Percentiles rank a stretch among this genome's conserved stretches.
phyloP scores from a whole-genome alignment of 2,329 filamentous ascomycete species.

The Dryadomyces sulphureus region DNA sequence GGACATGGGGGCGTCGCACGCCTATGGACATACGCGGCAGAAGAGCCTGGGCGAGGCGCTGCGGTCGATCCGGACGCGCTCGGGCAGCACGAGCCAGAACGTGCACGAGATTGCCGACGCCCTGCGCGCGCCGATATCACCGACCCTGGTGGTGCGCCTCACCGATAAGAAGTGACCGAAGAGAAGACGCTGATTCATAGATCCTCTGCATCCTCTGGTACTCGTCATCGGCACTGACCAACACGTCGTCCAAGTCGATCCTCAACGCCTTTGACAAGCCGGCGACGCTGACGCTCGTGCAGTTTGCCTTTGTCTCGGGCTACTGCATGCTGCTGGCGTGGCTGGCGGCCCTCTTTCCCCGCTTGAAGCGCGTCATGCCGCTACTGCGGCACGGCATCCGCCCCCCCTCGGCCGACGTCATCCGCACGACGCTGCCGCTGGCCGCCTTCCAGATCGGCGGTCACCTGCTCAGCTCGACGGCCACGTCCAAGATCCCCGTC shows the following conservation, averaged over 20 bases:
- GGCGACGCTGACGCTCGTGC: constrained; percentile 78
- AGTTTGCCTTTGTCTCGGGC: constrained; percentile 83
- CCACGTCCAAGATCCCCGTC: constrained; percentile 87
- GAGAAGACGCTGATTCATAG: no score
- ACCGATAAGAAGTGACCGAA: no score
- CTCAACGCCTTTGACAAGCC: constrained; percentile 82
- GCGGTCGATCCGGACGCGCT: constrained; percentile 63
- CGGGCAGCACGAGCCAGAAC: constrained; percentile 79
- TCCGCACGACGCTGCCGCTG: constrained; percentile 77
- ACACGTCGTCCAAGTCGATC: constrained; percentile 96
- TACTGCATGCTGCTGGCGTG: constrained; percentile 74
- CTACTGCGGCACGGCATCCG: constrained; percentile 75
- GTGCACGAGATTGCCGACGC: constrained; percentile 88
- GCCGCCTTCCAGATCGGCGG: constrained; percentile 87
- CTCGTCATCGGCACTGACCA: constrained; percentile 85
- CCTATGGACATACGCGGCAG: constrained; percentile 48
- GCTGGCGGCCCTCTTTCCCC: constrained; percentile 58
- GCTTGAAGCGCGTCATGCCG: constrained; percentile 55
- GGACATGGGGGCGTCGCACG: constrained; percentile 21
- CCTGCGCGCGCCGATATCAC: constrained; percentile 77
- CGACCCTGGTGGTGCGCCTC: constrained; percentile 74
- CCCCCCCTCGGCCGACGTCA: constrained; percentile 63
- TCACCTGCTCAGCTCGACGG: constrained; percentile 85
- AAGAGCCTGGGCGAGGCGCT: constrained; percentile 88
- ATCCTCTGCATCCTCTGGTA: constrained; percentile 84